These are phyloP conservation scores for Arthrobotrys conoides DNA, from an alignment of 2,329 filamentous ascomycete genomes.

Conservation along the genomic window DNA sequence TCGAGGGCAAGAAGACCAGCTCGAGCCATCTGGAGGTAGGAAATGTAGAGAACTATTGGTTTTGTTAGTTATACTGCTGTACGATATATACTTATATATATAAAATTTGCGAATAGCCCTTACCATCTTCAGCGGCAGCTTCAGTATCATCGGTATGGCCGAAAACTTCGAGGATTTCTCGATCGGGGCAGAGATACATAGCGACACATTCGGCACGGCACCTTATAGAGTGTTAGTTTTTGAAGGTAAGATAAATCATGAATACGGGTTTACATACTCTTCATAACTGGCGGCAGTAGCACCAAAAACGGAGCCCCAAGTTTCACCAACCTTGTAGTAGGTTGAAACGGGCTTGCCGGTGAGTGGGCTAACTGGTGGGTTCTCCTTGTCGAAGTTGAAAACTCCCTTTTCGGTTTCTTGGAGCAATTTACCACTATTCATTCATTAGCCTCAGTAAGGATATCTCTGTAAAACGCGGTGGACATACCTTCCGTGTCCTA, in stretches of 20 bases:
- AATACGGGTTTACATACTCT: slow-evolving; percentile 67
- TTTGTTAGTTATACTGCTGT: not conserved
- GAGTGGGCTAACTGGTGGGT: slow-evolving; percentile 73
- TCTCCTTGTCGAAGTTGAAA: slow-evolving; percentile 75
- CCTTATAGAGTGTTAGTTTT: slow-evolving; percentile 28
- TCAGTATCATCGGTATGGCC: slow-evolving; percentile 67
- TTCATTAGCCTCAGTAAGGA: slow-evolving; percentile 4
- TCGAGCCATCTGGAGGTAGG: slow-evolving; percentile 93
- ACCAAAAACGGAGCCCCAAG: slow-evolving; percentile 75
- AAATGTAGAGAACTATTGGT: slow-evolving; percentile 78
- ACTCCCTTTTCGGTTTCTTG: slow-evolving; percentile 71
- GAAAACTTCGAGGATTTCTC: slow-evolving; percentile 68
- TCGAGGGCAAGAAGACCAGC: slow-evolving; percentile 91
- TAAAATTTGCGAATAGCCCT: slow-evolving; percentile 56
- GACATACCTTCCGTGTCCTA: slow-evolving; percentile 72
- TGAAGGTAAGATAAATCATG: not conserved
- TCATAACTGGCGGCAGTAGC: slow-evolving; percentile 75
- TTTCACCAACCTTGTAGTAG: slow-evolving; percentile 76
- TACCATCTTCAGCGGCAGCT: slow-evolving; percentile 67
- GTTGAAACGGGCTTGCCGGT: slow-evolving; percentile 71
- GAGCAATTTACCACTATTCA: slow-evolving; percentile 73
- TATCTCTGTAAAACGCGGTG: not conserved
- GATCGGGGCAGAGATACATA: slow-evolving; percentile 69
- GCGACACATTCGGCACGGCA: slow-evolving; percentile 69
- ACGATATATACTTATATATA: not conserved